Base-by-base conservation (phyloP, 495 filamentous ascomycete genomes). In the Hyaloscypha variabilis region DNA sequence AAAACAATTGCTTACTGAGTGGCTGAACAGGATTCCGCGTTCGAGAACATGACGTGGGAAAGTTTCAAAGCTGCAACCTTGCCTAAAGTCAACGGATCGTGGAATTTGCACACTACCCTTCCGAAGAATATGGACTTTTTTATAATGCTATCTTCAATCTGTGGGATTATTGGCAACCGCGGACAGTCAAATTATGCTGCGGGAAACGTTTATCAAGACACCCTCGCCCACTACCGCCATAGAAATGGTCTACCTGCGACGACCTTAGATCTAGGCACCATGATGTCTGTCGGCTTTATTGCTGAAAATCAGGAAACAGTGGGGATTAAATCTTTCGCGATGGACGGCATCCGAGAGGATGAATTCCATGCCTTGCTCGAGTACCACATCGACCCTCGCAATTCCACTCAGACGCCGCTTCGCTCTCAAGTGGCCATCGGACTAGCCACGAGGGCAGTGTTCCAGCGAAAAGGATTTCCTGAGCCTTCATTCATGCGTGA, bases 131-230 rank as follows among this genome's bases (percentile, higher is more conserved):
- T 90, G 2, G 87, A 90, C 70, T 91, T 91, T 78, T 90, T 91
- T 73, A 76, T 90, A 26, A 4, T 90, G 26, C 78, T 81, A 36
- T 88, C 86, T 2, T 90, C 88, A 8, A 74, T 87, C 13, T 75
- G 83, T 17, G 85, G 83, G 34, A 75, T 85, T 14, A 77, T 89
- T 30, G 88, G 88, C 1, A 84, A 78, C 72, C 73, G 77, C 50
- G 82, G 82, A 0, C 88, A 91, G 71, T 79, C 84, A 6, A 84
- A 86, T 8, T 91, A 91, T 71, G 82, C 83, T 23, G 85, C 87
- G 0, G 85, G 83, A 23, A 89, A 88, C 69, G 81, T 82, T 60
- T 90, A 83, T 74, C 78, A 87, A 19, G 85, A 86, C 65, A 77
- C 79, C 0, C 72, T 86, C 13, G 79, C 82, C 0, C 77, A 77